A percentile compares a stretch with the other conserved stretches of the same genome.
phyloP scores from a whole-genome alignment of 73 alveolate species.

The Diophrys sp. region DNA sequence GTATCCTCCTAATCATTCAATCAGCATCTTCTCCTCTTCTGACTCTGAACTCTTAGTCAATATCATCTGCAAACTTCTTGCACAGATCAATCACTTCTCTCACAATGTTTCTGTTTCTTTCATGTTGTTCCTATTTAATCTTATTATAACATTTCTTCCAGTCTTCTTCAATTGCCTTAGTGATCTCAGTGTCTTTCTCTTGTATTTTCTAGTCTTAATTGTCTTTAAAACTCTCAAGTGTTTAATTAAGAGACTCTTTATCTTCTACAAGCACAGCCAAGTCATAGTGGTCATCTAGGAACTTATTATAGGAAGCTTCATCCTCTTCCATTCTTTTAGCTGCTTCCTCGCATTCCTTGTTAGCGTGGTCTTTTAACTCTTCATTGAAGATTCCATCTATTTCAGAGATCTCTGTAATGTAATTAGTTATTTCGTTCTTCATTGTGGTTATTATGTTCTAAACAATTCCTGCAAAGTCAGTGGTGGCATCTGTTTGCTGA shows the following conservation, averaged over 20 bases:
- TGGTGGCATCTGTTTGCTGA: constrained; percentile 25
- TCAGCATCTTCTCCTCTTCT: background rate
- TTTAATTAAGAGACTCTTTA: constrained; percentile 31
- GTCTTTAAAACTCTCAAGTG: constrained; percentile 46
- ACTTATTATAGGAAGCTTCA: constrained; percentile 1
- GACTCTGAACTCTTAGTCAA: background rate
- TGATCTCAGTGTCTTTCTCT: constrained; percentile 41
- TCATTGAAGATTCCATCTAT: constrained; percentile 24
- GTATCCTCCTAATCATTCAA: too few species aligned
- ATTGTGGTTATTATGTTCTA: constrained; percentile 42
- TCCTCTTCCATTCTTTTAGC: constrained; percentile 14
- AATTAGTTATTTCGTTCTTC: constrained; percentile 19
- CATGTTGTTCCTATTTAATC: constrained; percentile 40
- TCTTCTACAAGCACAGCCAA: constrained; percentile 45
- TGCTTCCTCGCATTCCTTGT: constrained; percentile 19
- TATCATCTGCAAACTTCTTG: background rate
- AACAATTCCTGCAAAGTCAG: constrained; percentile 42
- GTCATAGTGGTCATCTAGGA: constrained; percentile 17
- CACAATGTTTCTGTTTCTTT: constrained; percentile 56
- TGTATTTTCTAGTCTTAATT: constrained; percentile 30
- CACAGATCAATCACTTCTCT: constrained; percentile 35
- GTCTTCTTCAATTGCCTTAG: constrained; percentile 36
- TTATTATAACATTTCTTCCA: constrained; percentile 36
- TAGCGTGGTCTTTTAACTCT: constrained; percentile 49
- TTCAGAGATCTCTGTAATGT: constrained; percentile 32